Evolutionary conservation across 768 basidiomycete species (phyloP).

Genomic region (Calocybe indica): DNA sequence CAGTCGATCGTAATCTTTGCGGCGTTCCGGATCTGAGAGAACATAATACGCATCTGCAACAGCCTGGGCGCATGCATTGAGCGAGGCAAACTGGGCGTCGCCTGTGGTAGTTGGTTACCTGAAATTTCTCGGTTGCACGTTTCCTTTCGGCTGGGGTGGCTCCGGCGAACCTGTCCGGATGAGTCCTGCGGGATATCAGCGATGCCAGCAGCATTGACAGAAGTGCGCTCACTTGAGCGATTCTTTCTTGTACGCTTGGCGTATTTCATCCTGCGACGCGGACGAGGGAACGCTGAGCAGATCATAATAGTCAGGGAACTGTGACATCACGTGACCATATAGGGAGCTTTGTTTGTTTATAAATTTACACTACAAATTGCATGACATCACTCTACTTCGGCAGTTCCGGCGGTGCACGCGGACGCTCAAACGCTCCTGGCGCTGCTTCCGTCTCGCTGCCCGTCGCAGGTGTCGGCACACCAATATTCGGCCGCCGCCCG

Average conservation of each 20-base stretch:
- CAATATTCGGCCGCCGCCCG: constrained; percentile 23
- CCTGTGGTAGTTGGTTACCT: constrained; percentile 35
- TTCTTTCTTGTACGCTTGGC: constrained; percentile 75
- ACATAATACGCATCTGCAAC: constrained; percentile 95
- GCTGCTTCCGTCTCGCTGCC: constrained; percentile 14
- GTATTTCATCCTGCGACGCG: constrained; percentile 65
- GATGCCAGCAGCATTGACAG: no score
- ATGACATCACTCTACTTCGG: constrained; percentile 4
- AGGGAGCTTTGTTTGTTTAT: no score
- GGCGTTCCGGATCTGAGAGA: constrained; percentile 70
- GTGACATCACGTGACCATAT: constrained; percentile 43
- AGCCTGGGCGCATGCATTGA: constrained; percentile 35
- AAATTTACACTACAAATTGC: no score
- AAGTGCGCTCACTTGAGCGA: constrained; percentile 51
- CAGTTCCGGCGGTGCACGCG: constrained; percentile 33
- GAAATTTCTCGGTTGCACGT: constrained; percentile 78
- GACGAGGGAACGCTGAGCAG: constrained; percentile 50
- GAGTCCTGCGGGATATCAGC: constrained; percentile 49
- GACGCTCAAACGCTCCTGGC: constrained; percentile 29
- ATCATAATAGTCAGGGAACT: constrained; percentile 77
- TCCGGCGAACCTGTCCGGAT: constrained; percentile 78
- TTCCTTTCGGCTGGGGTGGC: constrained; percentile 67
- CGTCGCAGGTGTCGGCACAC: constrained; percentile 17
- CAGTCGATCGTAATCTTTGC: constrained; percentile 66
- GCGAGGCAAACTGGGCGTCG: constrained; percentile 1